These are phyloP conservation scores for Tieghemostelium lacteum DNA, from an alignment of 78 protist genomes.

Conservation along the genomic window DNA sequence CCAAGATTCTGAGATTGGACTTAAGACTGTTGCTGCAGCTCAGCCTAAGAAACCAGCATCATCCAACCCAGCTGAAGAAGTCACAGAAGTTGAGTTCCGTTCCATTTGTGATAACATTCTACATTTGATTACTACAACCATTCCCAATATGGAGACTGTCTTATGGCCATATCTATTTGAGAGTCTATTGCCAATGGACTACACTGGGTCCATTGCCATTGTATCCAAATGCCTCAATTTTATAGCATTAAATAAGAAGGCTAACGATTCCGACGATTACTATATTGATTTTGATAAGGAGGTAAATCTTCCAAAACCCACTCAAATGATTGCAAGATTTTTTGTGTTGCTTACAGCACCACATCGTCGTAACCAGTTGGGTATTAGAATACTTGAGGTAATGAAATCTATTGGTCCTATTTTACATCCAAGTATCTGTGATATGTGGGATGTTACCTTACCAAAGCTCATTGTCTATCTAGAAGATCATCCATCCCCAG, in stretches of 20 bases:
- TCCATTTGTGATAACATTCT: constrained; percentile 80
- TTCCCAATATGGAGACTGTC: constrained; percentile 73
- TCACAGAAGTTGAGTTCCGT: constrained; percentile 65
- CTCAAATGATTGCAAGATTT: constrained; percentile 69
- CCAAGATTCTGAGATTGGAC: constrained; percentile 61
- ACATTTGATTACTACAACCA: constrained; percentile 67
- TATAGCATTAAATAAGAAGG: constrained; percentile 45
- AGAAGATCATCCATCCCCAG: constrained; percentile 20
- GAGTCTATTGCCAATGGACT: constrained; percentile 21
- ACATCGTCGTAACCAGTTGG: constrained; percentile 59
- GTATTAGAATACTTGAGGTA: constrained; percentile 21
- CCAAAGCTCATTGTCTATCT: constrained; percentile 73
- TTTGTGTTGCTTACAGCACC: constrained; percentile 75
- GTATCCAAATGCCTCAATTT: constrained; percentile 51
- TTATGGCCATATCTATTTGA: constrained; percentile 87
- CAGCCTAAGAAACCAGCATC: neutral
- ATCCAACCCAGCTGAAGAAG: constrained; percentile 5
- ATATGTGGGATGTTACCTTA: constrained; percentile 84
- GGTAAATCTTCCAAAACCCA: constrained; percentile 84
- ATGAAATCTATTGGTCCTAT: constrained; percentile 69
- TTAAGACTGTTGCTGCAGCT: neutral
- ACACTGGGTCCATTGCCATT: constrained; percentile 47
- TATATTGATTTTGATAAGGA: constrained; percentile 83
- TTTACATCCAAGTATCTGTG: constrained; percentile 81
- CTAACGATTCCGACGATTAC: constrained; percentile 58